Evolutionary conservation across 139 green algal genomes (phyloP).

Genomic region (Auxenochlorella protothecoides): DNA sequence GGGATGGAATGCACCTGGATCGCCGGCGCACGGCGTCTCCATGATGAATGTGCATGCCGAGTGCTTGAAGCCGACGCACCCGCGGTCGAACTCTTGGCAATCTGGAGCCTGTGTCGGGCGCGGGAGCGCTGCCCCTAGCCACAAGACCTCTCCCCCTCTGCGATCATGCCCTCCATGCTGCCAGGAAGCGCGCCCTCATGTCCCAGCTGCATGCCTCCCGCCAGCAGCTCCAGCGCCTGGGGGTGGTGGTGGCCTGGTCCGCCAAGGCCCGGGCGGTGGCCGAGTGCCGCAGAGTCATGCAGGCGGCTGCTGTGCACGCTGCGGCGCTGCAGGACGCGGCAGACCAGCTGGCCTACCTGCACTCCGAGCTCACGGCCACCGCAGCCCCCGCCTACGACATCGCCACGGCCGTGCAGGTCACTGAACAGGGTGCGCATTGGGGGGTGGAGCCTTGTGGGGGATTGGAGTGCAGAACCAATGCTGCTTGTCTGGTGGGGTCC

Average conservation of each 20-base stretch:
- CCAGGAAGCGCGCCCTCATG: constrained; percentile 32
- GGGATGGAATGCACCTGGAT: too few relatives aligned
- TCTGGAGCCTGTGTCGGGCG: neutral
- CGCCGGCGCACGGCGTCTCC: neutral
- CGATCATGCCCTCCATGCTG: too few relatives aligned
- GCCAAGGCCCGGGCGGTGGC: constrained; percentile 26
- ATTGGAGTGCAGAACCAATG: neutral
- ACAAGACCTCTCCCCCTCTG: neutral
- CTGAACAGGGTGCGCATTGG: constrained; percentile 13
- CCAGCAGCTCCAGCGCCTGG: constrained; percentile 42
- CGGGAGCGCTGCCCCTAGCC: neutral
- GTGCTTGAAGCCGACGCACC: neutral
- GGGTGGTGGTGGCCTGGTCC: constrained; percentile 36
- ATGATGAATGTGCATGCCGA: neutral
- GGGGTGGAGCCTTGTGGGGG: too few relatives aligned
- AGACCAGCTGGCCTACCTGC: constrained; percentile 35
- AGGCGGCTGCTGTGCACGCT: constrained; percentile 20
- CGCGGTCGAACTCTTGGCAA: neutral
- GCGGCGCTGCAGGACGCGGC: constrained; percentile 17
- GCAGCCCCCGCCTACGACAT: constrained; percentile 39
- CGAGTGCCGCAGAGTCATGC: constrained; percentile 20
- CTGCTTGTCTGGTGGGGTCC: too few relatives aligned
- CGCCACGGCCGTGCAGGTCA: constrained; percentile 33
- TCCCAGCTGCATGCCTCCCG: constrained; percentile 23
- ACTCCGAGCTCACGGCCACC: constrained; percentile 25